These are phyloP conservation scores for Tillandsia leiboldiana DNA, from an alignment of 176 grass and related monocot genomes.

Conservation along the genomic window DNA sequence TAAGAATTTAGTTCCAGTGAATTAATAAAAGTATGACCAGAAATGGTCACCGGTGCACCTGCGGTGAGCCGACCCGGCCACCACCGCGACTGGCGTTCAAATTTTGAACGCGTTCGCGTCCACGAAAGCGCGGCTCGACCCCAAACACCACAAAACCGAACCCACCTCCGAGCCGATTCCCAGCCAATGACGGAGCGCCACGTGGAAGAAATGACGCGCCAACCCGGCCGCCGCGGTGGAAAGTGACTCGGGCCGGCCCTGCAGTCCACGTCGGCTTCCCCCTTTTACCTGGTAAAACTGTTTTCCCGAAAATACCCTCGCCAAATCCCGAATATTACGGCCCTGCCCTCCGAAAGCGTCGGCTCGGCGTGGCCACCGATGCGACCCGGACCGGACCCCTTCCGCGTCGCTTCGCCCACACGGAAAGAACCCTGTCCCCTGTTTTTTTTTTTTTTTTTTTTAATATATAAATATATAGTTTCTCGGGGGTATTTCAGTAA, in stretches of 20 bases:
- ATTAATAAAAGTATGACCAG: neutral
- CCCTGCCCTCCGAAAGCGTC: neutral
- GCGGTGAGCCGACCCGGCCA: conserved; percentile 3
- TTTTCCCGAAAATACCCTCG: conserved; percentile 7
- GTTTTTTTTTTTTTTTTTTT: too few relatives aligned
- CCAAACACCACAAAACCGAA: neutral
- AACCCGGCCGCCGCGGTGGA: conserved; percentile 25
- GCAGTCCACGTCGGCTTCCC: neutral
- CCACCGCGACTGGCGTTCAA: conserved; percentile 1
- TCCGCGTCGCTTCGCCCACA: neutral
- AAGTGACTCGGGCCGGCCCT: conserved; percentile 15
- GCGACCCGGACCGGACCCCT: neutral
- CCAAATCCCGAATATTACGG: neutral
- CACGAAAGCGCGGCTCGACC: neutral
- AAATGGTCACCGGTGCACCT: neutral
- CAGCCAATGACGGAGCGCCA: neutral
- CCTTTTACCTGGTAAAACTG: conserved; percentile 6
- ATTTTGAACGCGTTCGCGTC: neutral
- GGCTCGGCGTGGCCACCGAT: neutral
- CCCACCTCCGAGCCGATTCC: neutral
- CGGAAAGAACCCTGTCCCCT: neutral
- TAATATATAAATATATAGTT: too few relatives aligned
- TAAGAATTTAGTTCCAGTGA: too few relatives aligned
- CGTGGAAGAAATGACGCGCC: conserved; percentile 27
- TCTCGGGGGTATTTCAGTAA: conserved; percentile 13